phyloP scores from a whole-genome alignment of 2,329 filamentous ascomycete species.

The Exophiala viscosa region DNA sequence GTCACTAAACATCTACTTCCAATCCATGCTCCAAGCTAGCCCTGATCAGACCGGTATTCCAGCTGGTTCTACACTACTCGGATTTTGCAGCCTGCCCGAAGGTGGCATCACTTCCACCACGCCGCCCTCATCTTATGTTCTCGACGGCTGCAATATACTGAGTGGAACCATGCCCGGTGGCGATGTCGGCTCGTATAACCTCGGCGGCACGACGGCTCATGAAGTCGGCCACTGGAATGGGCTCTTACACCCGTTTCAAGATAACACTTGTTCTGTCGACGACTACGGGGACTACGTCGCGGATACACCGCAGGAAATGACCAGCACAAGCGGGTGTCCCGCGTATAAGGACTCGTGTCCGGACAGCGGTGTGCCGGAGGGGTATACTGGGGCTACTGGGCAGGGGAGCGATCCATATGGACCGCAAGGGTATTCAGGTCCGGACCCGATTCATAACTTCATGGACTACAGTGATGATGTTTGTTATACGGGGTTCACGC shows the following conservation, averaged over 20 bases:
- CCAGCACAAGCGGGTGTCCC: conserved; percentile 56
- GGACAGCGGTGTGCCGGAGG: conserved; percentile 13
- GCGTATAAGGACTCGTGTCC: conserved; percentile 50
- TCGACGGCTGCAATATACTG: conserved; percentile 57
- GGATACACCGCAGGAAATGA: conserved; percentile 47
- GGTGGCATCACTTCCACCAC: conserved; percentile 39
- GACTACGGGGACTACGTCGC: conserved; percentile 42
- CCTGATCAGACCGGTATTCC: conserved; percentile 26
- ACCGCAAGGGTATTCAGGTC: conserved; percentile 34
- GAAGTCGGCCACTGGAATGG: conserved; percentile 48
- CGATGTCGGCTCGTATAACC: conserved; percentile 46
- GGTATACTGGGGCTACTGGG: conserved; percentile 8
- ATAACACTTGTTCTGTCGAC: conserved; percentile 33
- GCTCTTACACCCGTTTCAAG: conserved; percentile 44
- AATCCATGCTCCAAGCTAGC: conserved; percentile 47
- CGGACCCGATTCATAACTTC: conserved; percentile 56
- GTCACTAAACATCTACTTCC: conserved; percentile 59
- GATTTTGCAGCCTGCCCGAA: conserved; percentile 51
- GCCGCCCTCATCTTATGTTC: conserved; percentile 41
- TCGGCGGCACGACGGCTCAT: conserved; percentile 45
- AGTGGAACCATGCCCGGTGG: conserved; percentile 56
- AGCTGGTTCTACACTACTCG: conserved; percentile 43
- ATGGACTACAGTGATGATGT: conserved; percentile 59
- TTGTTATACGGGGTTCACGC: conserved; percentile 54
- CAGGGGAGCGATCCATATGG: conserved; percentile 18